Conservation (phyloP, 208 protist genomes). For the Vickermania ingenoplastis region DNA sequence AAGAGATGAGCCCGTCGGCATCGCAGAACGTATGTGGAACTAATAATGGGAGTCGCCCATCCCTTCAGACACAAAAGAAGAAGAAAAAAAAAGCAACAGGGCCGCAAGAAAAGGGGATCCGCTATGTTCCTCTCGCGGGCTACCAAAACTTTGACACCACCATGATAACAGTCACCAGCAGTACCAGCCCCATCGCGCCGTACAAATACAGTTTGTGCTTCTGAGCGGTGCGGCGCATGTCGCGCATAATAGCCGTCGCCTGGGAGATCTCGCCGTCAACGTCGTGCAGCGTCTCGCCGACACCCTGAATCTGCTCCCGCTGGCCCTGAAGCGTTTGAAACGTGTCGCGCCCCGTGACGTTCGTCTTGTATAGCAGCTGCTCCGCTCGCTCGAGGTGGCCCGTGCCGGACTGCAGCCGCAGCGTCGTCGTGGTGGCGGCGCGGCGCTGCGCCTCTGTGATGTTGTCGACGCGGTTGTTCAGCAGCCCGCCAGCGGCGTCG, state of each 20-base stretch:
- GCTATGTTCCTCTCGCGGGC: too few relatives aligned
- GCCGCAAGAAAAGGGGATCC: too few relatives aligned
- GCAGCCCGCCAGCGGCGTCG: constrained; percentile 6
- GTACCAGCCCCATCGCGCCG: constrained; percentile 31
- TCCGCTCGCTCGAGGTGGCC: constrained; percentile 46
- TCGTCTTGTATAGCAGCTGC: constrained; percentile 31
- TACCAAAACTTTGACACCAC: constrained; percentile 21
- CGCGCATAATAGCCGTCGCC: constrained; percentile 31
- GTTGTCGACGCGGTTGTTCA: constrained; percentile 23
- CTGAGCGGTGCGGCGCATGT: constrained; percentile 60
- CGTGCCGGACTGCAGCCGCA: constrained; percentile 47
- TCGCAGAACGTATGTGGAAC: too few relatives aligned
- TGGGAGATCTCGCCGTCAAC: constrained; percentile 55
- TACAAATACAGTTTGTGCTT: constrained; percentile 50
- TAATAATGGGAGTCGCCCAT: too few relatives aligned
- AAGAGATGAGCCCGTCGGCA: too few relatives aligned
- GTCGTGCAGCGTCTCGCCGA: constrained; percentile 35
- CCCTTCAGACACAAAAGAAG: too few relatives aligned
- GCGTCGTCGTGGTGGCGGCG: constrained; percentile 36
- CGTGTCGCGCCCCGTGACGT: constrained; percentile 31
- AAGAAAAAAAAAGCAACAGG: too few relatives aligned
- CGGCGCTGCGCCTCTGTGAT: constrained; percentile 27
- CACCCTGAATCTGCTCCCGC: constrained; percentile 50
- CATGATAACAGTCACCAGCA: constrained; percentile 28
- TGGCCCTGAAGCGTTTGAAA: constrained; percentile 42